Evolutionary conservation across 306 rosid genomes (phyloP).

Genomic region (Prinsepia uniflora): DNA sequence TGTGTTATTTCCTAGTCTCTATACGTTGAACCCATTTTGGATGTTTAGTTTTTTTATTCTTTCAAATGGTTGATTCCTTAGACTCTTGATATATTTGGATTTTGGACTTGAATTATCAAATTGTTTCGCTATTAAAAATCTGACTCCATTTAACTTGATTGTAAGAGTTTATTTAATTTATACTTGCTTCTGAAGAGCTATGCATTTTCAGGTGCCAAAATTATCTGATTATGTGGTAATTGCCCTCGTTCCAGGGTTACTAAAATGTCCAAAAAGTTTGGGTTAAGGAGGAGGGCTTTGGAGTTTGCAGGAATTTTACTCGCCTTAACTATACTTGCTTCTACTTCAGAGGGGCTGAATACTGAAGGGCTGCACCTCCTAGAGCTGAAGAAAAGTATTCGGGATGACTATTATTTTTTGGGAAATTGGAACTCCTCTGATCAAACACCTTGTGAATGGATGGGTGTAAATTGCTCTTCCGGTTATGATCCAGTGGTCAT

Average conservation of each 20-base stretch:
- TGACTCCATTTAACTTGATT: slow-evolving; percentile 10
- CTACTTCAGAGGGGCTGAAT: slow-evolving; percentile 62
- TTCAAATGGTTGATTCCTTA: slow-evolving; percentile 14
- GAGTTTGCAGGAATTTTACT: slow-evolving; percentile 43
- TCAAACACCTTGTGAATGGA: slow-evolving; percentile 78
- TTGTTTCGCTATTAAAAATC: slow-evolving; percentile 2
- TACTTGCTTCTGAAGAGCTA: slow-evolving; percentile 19
- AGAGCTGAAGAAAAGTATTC: slow-evolving; percentile 55
- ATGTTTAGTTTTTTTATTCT: neutral
- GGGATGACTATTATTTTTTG: slow-evolving; percentile 39
- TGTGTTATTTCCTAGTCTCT: neutral
- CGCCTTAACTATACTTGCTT: slow-evolving; percentile 38
- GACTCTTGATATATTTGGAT: neutral
- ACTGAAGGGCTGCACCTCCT: slow-evolving; percentile 63
- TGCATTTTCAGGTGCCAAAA: slow-evolving; percentile 42
- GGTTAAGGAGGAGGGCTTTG: slow-evolving; percentile 36
- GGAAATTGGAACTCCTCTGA: slow-evolving; percentile 62
- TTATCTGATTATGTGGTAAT: slow-evolving; percentile 23
- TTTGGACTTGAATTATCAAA: neutral
- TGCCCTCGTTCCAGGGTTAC: slow-evolving; percentile 21
- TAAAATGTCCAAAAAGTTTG: slow-evolving; percentile 50
- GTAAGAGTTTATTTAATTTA: neutral
- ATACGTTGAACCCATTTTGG: neutral
- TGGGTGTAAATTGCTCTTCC: slow-evolving; percentile 59
- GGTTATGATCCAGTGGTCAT: slow-evolving; percentile 43